Percentiles rank a stretch among this genome's conserved stretches.
phyloP scores from a whole-genome alignment of 2,329 filamentous ascomycete species.

The Drechslerella dactyloides region DNA sequence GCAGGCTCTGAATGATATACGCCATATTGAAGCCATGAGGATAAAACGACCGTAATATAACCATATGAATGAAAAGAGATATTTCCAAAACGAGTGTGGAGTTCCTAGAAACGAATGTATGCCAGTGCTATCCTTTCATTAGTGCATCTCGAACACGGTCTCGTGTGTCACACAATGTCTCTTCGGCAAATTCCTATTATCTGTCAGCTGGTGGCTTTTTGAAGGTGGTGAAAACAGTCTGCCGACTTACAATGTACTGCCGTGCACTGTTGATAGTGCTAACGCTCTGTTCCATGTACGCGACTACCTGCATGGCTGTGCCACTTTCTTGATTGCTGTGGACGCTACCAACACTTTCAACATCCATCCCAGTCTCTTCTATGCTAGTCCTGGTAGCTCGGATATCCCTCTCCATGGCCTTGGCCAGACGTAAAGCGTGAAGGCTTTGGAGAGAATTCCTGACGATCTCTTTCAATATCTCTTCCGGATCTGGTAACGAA shows the following conservation, averaged over 20 bases:
- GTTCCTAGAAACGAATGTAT: no score
- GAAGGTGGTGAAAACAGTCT: background rate
- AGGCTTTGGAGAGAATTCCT: conserved; percentile 46
- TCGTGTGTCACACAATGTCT: conserved; percentile 42
- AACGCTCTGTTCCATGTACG: conserved; percentile 45
- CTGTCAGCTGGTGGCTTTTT: background rate
- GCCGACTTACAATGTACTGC: conserved; percentile 40
- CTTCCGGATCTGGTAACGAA: conserved; percentile 35
- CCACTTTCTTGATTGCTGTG: conserved; percentile 17
- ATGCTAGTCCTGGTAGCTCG: conserved; percentile 12
- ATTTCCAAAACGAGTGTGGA: background rate
- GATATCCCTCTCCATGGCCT: conserved; percentile 47
- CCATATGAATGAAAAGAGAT: background rate
- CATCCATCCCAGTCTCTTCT: conserved; percentile 43
- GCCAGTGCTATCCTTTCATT: conserved; percentile 27
- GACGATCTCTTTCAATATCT: conserved; percentile 48
- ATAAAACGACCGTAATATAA: conserved; percentile 2
- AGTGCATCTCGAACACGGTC: conserved; percentile 40
- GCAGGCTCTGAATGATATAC: conserved; percentile 10
- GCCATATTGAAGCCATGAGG: conserved; percentile 5
- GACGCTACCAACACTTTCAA: conserved; percentile 20
- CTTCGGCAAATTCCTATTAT: conserved; percentile 42
- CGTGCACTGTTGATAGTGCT: conserved; percentile 47
- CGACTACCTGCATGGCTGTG: conserved; percentile 43
- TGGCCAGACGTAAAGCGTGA: conserved; percentile 40